Conservation (phyloP, 2,329 filamentous ascomycete species). For the Meredithiella fracta region DNA sequence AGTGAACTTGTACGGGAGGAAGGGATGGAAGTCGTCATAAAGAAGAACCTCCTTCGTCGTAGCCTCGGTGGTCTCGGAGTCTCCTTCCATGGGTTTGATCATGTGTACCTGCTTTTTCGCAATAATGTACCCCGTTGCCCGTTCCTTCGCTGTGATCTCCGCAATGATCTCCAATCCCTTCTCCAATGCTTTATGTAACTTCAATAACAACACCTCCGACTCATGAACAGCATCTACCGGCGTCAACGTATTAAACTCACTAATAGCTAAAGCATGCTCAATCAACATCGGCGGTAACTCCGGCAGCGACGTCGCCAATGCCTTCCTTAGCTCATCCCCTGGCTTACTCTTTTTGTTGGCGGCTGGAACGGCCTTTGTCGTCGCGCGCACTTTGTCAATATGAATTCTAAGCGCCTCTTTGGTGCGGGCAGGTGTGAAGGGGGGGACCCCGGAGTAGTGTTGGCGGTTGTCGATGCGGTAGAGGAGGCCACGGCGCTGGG, state of each 20-base stretch:
- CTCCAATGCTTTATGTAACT: conserved; percentile 50
- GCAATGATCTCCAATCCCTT: conserved; percentile 55
- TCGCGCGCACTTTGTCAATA: conserved; percentile 37
- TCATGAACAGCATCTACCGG: conserved; percentile 55
- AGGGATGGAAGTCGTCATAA: conserved; percentile 94
- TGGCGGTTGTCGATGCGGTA: conserved; percentile 73
- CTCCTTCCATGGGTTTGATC: neutral
- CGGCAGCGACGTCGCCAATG: conserved; percentile 66
- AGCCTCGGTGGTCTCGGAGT: conserved; percentile 18
- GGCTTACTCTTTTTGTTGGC: conserved; percentile 50
- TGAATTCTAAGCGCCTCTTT: conserved; percentile 50
- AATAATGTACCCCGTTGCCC: conserved; percentile 72
- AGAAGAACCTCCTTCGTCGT: conserved; percentile 37
- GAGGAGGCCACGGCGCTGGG: conserved; percentile 56
- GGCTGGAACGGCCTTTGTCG: conserved; percentile 22
- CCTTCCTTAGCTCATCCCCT: conserved; percentile 61
- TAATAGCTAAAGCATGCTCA: conserved; percentile 63
- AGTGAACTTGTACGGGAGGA: conserved; percentile 65
- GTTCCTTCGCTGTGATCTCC: conserved; percentile 47
- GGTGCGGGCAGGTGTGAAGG: conserved; percentile 58
- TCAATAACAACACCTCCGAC: conserved; percentile 45
- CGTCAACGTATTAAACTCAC: conserved; percentile 50
- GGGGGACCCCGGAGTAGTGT: conserved; percentile 62
- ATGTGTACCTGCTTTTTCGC: conserved; percentile 36
- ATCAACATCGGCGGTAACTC: conserved; percentile 79